phyloP scores from a whole-genome alignment of 78 protist species.

The Dictyostelium firmibasis region DNA sequence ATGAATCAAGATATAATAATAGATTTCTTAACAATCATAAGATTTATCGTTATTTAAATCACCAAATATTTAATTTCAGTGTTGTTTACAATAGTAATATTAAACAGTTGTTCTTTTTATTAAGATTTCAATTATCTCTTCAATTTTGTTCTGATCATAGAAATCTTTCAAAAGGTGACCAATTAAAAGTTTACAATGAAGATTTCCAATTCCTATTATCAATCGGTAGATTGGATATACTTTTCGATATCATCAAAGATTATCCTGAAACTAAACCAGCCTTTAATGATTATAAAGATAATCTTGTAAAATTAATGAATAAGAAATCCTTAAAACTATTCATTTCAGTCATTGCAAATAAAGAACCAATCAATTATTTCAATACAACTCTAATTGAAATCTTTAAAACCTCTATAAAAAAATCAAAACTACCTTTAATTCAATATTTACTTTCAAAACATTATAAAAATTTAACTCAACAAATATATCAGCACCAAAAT shows the following conservation, averaged over 20 bases:
- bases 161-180: neutral
- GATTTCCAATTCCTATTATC: neutral
- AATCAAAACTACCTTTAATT: neutral
- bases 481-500: neutral
- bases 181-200: neutral
- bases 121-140: neutral
- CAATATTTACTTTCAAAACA: neutral
- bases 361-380: neutral
- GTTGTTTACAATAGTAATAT: neutral
- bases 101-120: neutral
- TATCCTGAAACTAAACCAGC: neutral
- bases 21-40: neutral
- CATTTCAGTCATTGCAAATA: neutral
- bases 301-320: neutral
- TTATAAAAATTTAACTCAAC: neutral
- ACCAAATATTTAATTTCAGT: neutral
- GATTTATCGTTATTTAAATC: neutral
- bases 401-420: neutral
- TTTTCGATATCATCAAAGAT: neutral
- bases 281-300: neutral
- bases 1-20: neutral
- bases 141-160: neutral
- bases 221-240: neutral
- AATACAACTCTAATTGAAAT: neutral
- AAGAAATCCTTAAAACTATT: neutral